Evolutionary conservation across 2,329 filamentous ascomycete species (phyloP).

Genomic region (Arthrobotrys sphaeroides): DNA sequence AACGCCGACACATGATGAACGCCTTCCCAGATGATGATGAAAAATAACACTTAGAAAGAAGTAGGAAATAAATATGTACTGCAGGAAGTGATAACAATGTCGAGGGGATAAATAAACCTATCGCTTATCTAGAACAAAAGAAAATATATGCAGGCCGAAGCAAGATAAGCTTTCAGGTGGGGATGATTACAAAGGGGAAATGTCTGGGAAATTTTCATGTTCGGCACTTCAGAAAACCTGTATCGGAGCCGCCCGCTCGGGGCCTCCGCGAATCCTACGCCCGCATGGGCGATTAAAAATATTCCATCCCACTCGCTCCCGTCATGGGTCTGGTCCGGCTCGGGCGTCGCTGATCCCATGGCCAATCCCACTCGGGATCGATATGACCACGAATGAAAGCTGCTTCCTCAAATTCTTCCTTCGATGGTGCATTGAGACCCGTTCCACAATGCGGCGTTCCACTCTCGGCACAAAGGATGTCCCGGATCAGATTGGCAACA

Average conservation of each 20-base stretch:
- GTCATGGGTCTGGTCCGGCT: conserved; percentile 39
- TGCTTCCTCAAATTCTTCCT: conserved; percentile 25
- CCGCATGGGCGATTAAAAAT: neutral
- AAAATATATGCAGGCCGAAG: neutral
- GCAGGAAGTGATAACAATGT: neutral
- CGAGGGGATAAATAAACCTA: neutral
- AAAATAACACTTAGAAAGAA: neutral
- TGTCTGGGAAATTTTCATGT: neutral
- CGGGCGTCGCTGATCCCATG: conserved; percentile 35
- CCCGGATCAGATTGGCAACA: conserved; percentile 51
- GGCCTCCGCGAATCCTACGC: conserved; percentile 1
- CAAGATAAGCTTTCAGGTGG: conserved; percentile 37
- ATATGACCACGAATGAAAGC: conserved; percentile 28
- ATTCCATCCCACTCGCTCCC: conserved; percentile 17
- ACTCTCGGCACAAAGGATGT: conserved; percentile 34
- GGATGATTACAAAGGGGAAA: neutral
- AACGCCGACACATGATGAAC: conserved; percentile 32
- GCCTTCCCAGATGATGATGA: conserved; percentile 26
- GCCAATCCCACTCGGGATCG: conserved; percentile 38
- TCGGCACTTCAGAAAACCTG: neutral
- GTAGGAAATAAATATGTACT: neutral
- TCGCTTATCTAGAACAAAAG: conserved; percentile 24
- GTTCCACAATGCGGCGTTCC: conserved; percentile 43
- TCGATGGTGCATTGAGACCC: conserved; percentile 7
- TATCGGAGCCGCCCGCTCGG: conserved; percentile 41